Evolutionary conservation across 1,284 basidiomycete genomes (phyloP).

Genomic region (Sparassis latifolia): DNA sequence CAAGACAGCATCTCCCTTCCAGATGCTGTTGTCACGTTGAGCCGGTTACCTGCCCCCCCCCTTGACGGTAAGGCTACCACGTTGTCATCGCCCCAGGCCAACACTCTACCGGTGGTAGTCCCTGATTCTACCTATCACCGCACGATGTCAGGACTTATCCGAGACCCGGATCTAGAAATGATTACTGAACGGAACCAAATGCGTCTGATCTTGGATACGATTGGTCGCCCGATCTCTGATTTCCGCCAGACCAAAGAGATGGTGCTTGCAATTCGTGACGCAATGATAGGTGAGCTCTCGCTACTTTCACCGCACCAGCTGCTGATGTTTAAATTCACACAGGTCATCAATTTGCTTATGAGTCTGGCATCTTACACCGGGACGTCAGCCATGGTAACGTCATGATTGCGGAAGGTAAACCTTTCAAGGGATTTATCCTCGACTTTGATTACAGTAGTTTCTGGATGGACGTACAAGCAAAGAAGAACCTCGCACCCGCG

Average conservation of each 20-base stretch:
- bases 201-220: constrained; percentile 7
- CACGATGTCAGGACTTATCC: not conserved
- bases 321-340: not conserved
- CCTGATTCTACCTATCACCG: not conserved
- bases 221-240: constrained; percentile 5
- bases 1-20: too few relatives aligned
- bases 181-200: constrained; percentile 1
- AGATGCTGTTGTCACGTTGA: too few relatives aligned
- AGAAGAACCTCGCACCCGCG: not conserved
- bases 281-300: constrained; percentile 6
- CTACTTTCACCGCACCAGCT: not conserved
- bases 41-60: too few relatives aligned
- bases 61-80: too few relatives aligned
- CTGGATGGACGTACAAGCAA: not conserved
- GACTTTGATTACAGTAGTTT: constrained; percentile 7
- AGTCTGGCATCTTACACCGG: constrained; percentile 6
- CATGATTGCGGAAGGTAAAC: constrained; percentile 2
- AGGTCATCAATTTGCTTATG: not conserved
- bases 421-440: constrained; percentile 5
- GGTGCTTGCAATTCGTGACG: constrained; percentile 7
- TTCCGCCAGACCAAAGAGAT: constrained; percentile 11
- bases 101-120: too few relatives aligned
- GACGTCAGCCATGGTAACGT: constrained; percentile 12
- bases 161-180: not conserved
- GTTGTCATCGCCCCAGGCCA: too few relatives aligned